A percentile compares a stretch with the other conserved stretches of the same genome.
Conservation (phyloP, 306 rosid genomes). For the Corylus heterophylla region DNA sequence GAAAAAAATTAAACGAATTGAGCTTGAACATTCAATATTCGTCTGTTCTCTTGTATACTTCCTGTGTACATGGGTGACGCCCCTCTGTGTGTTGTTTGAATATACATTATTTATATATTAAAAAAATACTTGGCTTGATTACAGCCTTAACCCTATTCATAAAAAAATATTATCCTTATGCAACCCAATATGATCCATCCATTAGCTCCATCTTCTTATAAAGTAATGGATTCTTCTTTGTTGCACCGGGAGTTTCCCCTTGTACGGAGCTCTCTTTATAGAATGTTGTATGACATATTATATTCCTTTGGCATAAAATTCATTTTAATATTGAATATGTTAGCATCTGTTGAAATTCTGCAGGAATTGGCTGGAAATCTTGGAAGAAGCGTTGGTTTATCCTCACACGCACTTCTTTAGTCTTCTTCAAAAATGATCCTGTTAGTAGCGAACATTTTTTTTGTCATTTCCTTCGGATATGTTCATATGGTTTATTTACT, state of each 20-base stretch:
- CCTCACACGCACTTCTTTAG: conserved; percentile 88
- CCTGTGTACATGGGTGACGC: too few relatives aligned
- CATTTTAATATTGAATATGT: conserved; percentile 12
- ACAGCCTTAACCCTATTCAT: too few relatives aligned
- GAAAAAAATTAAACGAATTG: too few relatives aligned
- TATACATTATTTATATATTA: too few relatives aligned
- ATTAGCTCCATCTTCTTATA: background rate
- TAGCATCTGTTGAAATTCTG: conserved; percentile 36
- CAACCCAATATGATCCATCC: background rate
- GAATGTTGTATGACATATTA: background rate
- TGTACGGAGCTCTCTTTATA: background rate
- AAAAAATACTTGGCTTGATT: too few relatives aligned
- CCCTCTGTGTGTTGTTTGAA: too few relatives aligned
- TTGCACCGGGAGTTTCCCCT: background rate
- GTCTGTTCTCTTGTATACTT: too few relatives aligned
- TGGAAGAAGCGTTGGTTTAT: conserved; percentile 99
- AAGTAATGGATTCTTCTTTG: background rate
- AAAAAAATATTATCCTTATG: background rate
- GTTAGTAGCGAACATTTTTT: conserved; percentile 57
- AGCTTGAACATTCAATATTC: too few relatives aligned
- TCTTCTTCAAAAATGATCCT: conserved; percentile 95
- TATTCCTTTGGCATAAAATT: background rate
- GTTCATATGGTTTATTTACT: background rate
- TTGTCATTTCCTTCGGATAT: conserved; percentile 16
- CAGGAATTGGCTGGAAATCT: conserved; percentile 99